phyloP scores from a whole-genome alignment of 495 filamentous ascomycete species.

The Lepidopterella palustris region DNA sequence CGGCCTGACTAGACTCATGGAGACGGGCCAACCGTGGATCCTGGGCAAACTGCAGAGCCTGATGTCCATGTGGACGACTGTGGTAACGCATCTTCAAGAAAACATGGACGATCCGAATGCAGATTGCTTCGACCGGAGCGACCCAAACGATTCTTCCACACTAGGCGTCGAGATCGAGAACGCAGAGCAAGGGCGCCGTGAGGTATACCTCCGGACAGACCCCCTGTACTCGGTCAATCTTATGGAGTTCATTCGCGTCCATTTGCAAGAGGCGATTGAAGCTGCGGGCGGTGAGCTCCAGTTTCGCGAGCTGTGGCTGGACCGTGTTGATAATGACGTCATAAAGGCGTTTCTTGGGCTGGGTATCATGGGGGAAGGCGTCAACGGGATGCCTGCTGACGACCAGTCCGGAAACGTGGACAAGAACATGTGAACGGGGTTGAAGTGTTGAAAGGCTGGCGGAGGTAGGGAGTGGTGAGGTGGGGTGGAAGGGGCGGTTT shows the following conservation, averaged over 20 bases:
- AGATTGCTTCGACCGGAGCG: no score
- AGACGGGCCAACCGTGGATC: conserved; percentile 54
- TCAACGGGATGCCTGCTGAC: no score
- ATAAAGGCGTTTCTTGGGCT: conserved; percentile 55
- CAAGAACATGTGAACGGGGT: no score
- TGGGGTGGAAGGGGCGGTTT: no score
- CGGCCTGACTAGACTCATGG: conserved; percentile 72
- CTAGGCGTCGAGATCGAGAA: conserved; percentile 29
- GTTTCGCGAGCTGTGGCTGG: conserved; percentile 73
- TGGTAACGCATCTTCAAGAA: conserved; percentile 57
- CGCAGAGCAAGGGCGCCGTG: no score
- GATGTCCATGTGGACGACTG: conserved; percentile 63
- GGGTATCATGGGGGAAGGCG: conserved; percentile 19
- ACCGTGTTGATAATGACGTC: conserved; percentile 82
- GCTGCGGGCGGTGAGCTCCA: conserved; percentile 61
- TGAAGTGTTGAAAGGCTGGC: no score
- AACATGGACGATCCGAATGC: conserved; percentile 45
- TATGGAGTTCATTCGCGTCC: conserved; percentile 61
- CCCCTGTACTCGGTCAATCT: conserved; percentile 65
- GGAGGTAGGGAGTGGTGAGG: no score
- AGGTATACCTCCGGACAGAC: conserved; percentile 55
- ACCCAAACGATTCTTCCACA: conserved; percentile 14
- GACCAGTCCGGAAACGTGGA: no score
- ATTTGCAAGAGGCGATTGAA: conserved; percentile 58
- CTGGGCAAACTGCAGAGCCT: conserved; percentile 56